phyloP scores from a whole-genome alignment of 2,329 filamentous ascomycete species.

The Aspergillus vadensis region DNA sequence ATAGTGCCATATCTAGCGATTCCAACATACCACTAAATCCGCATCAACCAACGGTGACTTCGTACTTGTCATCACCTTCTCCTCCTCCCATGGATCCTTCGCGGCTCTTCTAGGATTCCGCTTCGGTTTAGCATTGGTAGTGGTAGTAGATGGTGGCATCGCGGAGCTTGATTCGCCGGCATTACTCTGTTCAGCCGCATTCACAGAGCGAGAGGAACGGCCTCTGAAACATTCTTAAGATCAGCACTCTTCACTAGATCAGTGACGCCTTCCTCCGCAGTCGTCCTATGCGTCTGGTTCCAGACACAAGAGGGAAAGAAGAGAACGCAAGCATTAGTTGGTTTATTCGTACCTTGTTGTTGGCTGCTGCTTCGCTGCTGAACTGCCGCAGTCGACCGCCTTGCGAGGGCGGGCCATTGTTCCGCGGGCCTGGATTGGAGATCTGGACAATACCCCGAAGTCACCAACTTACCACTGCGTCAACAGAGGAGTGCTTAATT shows the following conservation, averaged over 20 bases:
- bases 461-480: neutral
- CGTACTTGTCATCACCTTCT: slow-evolving; percentile 41
- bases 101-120: slow-evolving; percentile 35
- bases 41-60: slow-evolving; percentile 40
- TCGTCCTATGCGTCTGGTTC: neutral
- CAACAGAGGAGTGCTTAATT: neutral
- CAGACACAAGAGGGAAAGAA: neutral
- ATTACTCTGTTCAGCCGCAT: slow-evolving; percentile 31
- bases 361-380: slow-evolving; percentile 13
- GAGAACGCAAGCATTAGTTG: slow-evolving; percentile 8
- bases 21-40: slow-evolving; percentile 42
- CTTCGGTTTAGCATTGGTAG: slow-evolving; percentile 30
- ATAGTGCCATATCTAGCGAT: neutral
- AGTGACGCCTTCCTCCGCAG: neutral
- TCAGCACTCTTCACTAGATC: slow-evolving; percentile 2
- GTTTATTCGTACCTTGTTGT: slow-evolving; percentile 19
- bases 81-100: slow-evolving; percentile 43
- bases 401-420: slow-evolving; percentile 38
- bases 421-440: slow-evolving; percentile 16
- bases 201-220: slow-evolving; percentile 22
- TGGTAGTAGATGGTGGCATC: slow-evolving; percentile 27
- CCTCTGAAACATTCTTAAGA: slow-evolving; percentile 28
- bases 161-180: slow-evolving; percentile 24
- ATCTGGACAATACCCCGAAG: slow-evolving; percentile 26
- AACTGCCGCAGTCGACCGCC: slow-evolving; percentile 41